Evolutionary conservation across 352 stramenopile genomes (phyloP).

Genomic region (Pythium graminicola): DNA sequence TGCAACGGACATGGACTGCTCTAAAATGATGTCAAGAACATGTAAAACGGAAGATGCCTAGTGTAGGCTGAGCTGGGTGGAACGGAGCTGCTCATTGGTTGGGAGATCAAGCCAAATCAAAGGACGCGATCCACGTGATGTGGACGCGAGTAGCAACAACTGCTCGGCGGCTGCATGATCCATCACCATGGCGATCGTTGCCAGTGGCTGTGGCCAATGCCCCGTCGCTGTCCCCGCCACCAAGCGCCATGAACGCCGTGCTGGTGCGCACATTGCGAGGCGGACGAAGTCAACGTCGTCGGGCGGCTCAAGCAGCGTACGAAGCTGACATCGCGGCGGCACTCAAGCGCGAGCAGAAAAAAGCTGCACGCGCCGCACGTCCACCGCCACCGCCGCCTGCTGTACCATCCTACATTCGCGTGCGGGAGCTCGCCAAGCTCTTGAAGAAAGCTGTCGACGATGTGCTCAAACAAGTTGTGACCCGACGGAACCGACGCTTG

Average conservation of each 20-base stretch:
- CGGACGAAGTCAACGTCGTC: constrained; percentile 5
- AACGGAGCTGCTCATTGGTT: constrained; percentile 12
- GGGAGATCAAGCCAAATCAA: constrained; percentile 13
- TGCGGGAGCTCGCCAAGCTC: constrained; percentile 68
- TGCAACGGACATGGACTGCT: too few species aligned
- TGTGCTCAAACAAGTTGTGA: constrained; percentile 57
- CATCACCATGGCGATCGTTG: neutral
- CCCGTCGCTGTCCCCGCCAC: neutral
- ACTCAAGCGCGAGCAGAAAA: constrained; percentile 14
- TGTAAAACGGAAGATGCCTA: neutral
- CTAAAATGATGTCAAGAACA: too few species aligned
- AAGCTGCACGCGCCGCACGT: neutral
- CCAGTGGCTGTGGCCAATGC: neutral
- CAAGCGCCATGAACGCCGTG: neutral
- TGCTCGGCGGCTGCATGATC: neutral
- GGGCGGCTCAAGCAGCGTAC: constrained; percentile 6
- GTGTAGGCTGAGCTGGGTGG: constrained; percentile 7
- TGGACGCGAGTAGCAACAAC: constrained; percentile 7
- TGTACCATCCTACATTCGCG: constrained; percentile 55
- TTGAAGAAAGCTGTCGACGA: constrained; percentile 60
- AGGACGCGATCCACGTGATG: constrained; percentile 6
- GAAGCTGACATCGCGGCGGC: constrained; percentile 10
- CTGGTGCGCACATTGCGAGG: constrained; percentile 17
- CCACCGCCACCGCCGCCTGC: constrained; percentile 11
- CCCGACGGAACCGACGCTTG: constrained; percentile 49